Conservation (phyloP, 371 early-diverging fungal genomes). For the Syncephalastrum monosporum region DNA sequence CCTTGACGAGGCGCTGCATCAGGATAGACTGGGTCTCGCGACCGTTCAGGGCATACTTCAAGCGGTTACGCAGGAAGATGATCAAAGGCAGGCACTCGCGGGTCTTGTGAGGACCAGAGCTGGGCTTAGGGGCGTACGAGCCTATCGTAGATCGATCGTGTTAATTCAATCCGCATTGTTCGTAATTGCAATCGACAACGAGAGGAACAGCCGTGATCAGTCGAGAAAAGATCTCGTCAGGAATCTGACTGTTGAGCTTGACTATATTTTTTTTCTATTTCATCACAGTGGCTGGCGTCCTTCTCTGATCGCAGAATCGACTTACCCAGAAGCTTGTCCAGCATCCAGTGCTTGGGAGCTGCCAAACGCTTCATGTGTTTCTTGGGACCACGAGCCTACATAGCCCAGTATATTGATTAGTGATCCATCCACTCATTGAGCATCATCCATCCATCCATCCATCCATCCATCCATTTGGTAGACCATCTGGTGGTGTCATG, state of each 20-base stretch:
- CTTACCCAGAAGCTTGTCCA: slow-evolving; percentile 91
- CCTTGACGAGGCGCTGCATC: slow-evolving; percentile 98
- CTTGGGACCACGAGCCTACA: slow-evolving; percentile 97
- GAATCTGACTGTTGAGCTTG: slow-evolving; percentile 49
- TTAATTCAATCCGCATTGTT: background rate
- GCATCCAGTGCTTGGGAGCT: slow-evolving; percentile 99
- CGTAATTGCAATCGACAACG: slow-evolving; percentile 87
- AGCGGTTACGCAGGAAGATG: slow-evolving; percentile 98
- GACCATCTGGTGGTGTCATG: background rate
- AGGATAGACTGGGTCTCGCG: slow-evolving; percentile 98
- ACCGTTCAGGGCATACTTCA: slow-evolving; percentile 98
- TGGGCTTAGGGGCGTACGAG: slow-evolving; percentile 94
- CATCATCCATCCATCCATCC: slow-evolving; percentile 14
- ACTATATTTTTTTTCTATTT: slow-evolving; percentile 36
- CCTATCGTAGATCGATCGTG: slow-evolving; percentile 18
- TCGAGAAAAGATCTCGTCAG: slow-evolving; percentile 30
- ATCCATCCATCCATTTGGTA: slow-evolving; percentile 10
- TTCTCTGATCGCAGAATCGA: background rate
- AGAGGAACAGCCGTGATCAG: slow-evolving; percentile 68
- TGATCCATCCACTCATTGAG: slow-evolving; percentile 9
- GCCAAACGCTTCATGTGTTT: slow-evolving; percentile 99
- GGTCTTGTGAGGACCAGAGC: slow-evolving; percentile 99
- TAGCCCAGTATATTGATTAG: slow-evolving; percentile 4
- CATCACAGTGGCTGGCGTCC: slow-evolving; percentile 22
- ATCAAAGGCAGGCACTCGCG: slow-evolving; percentile 99